Conservation (phyloP, 345 rosid genomes). For the Citrus sinensis region DNA sequence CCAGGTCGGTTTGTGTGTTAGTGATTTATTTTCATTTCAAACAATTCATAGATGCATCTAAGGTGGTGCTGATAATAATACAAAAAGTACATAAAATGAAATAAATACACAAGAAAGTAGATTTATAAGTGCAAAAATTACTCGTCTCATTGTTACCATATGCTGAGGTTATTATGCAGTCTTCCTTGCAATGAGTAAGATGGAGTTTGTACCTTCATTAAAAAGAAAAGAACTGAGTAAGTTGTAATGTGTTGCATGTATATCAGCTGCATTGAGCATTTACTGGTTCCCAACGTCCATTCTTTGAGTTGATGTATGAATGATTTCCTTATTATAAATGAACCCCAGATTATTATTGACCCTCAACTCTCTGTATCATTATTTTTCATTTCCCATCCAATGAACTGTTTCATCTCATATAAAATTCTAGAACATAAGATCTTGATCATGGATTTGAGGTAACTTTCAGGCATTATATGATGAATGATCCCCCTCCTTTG, state of each 20-base stretch:
- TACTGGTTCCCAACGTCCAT: neutral
- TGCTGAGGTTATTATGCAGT: neutral
- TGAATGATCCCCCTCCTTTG: too few species aligned
- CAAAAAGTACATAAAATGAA: neutral
- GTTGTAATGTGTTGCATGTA: neutral
- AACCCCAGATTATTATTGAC: neutral
- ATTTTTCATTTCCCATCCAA: neutral
- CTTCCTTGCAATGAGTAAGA: neutral
- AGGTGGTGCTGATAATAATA: neutral
- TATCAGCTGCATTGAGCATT: neutral
- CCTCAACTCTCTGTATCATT: neutral
- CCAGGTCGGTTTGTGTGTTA: slow-evolving; percentile 41
- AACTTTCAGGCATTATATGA: too few species aligned
- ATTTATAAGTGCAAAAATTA: neutral
- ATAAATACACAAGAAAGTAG: neutral
- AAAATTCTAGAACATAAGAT: too few species aligned
- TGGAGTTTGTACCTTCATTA: neutral
- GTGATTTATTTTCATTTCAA: neutral
- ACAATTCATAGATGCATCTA: neutral
- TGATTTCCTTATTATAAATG: neutral
- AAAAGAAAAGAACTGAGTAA: neutral
- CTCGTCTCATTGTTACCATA: neutral
- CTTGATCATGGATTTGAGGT: too few species aligned
- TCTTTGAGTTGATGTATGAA: neutral
- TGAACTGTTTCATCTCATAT: too few species aligned